A percentile compares a stretch with the other conserved stretches of the same genome.
phyloP scores from a whole-genome alignment of 1,284 basidiomycete genomes.

The Rhodotorula sp. region DNA sequence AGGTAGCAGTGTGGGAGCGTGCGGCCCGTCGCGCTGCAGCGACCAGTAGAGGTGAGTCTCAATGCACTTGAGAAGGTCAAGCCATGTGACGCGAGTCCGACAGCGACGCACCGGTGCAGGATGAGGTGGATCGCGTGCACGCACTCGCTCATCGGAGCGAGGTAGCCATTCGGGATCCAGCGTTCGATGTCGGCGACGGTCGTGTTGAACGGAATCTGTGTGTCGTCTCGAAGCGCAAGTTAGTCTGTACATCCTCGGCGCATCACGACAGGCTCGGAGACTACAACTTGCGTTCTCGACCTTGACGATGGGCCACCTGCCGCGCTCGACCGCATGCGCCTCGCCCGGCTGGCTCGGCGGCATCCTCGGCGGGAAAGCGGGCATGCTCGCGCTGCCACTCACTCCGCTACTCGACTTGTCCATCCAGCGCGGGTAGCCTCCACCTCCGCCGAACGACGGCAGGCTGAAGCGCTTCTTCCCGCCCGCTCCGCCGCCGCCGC shows the following conservation, averaged over 20 bases:
- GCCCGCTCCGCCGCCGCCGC: no score
- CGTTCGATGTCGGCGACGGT: constrained; percentile 13
- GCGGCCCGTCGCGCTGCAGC: constrained; percentile 26
- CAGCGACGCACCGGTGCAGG: constrained; percentile 32
- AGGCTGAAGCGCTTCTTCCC: no score
- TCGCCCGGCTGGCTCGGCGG: background rate
- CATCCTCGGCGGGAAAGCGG: background rate
- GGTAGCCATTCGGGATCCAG: constrained; percentile 18
- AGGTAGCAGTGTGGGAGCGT: constrained; percentile 43
- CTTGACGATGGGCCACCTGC: constrained; percentile 31
- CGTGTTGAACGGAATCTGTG: constrained; percentile 36
- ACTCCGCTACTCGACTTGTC: background rate
- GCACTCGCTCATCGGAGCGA: constrained; percentile 8
- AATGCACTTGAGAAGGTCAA: background rate
- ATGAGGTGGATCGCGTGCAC: constrained; percentile 31
- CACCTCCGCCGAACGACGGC: no score
- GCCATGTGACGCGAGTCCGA: no score
- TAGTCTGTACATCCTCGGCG: background rate
- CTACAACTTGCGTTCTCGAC: constrained; percentile 27
- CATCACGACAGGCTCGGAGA: background rate
- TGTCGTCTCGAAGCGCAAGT: constrained; percentile 30
- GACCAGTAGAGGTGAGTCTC: no score
- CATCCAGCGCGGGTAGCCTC: background rate
- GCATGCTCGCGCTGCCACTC: background rate
- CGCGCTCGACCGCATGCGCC: background rate